Evolutionary conservation across 2,329 filamentous ascomycete genomes (phyloP).

Genomic region (Aspergillus japonicus): DNA sequence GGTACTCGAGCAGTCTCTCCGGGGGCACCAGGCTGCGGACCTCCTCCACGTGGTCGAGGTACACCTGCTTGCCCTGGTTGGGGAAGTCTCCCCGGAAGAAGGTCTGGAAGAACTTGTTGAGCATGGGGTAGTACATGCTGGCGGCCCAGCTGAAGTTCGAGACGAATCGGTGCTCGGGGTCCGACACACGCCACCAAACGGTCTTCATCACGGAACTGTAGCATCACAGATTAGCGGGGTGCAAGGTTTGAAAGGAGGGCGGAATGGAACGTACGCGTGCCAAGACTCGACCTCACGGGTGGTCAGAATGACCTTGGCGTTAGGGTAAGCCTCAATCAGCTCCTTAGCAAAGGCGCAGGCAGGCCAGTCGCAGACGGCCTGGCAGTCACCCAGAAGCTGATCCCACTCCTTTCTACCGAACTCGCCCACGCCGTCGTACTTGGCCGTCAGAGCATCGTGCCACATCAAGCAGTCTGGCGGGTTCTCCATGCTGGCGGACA

Average conservation of each 20-base stretch:
- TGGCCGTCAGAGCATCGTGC: constrained; percentile 66
- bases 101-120: constrained; percentile 66
- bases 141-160: constrained; percentile 63
- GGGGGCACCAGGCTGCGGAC: constrained; percentile 50
- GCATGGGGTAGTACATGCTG: constrained; percentile 68
- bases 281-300: constrained; percentile 66
- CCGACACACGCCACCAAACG: constrained; percentile 65
- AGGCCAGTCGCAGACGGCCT: constrained; percentile 68
- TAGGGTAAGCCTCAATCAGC: constrained; percentile 68
- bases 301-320: constrained; percentile 69
- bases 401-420: constrained; percentile 70
- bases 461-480: constrained; percentile 67
- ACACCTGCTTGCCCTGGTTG: constrained; percentile 63
- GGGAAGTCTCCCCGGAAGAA: constrained; percentile 69
- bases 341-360: constrained; percentile 67
- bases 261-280: constrained; percentile 44
- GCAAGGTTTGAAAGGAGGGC: too few relatives aligned
- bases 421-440: constrained; percentile 60
- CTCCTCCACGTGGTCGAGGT: constrained; percentile 56
- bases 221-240: neutral
- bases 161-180: constrained; percentile 58
- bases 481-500: constrained; percentile 68
- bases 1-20: constrained; percentile 55
- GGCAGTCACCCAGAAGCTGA: constrained; percentile 64
- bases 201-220: constrained; percentile 62